These are phyloP conservation scores for Leccinum boreale DNA, from an alignment of 768 basidiomycete species.

Conservation along the genomic window DNA sequence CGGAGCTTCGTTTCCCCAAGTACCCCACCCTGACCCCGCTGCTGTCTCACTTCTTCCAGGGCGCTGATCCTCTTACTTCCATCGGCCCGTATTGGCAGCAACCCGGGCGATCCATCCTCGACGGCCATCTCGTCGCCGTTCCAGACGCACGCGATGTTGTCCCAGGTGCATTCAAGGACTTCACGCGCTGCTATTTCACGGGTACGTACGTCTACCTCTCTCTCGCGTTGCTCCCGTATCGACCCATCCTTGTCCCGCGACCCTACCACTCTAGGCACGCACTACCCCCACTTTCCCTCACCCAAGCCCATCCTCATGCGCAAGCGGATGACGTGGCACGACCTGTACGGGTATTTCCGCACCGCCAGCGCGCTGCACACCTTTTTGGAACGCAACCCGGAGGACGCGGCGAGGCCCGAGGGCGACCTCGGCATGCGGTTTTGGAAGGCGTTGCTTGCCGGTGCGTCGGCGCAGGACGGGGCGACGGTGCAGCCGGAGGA, in stretches of 20 bases:
- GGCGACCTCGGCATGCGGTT: constrained; percentile 68
- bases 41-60: constrained; percentile 64
- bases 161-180: constrained; percentile 35
- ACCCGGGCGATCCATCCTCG: constrained; percentile 75
- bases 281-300: constrained; percentile 37
- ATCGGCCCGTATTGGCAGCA: constrained; percentile 77
- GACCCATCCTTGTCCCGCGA: neutral
- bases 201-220: constrained; percentile 42
- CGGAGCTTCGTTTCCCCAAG: constrained; percentile 65
- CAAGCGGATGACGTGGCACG: constrained; percentile 61
- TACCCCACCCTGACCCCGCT: constrained; percentile 56
- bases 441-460: constrained; percentile 50
- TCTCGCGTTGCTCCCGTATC: neutral
- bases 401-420: constrained; percentile 44
- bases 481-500: constrained; percentile 14
- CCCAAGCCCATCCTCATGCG: constrained; percentile 49
- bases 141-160: constrained; percentile 45
- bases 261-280: constrained; percentile 28
- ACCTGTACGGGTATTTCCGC: constrained; percentile 62
- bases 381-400: constrained; percentile 62
- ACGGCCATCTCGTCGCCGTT: constrained; percentile 66
- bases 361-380: constrained; percentile 70
- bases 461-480: constrained; percentile 29
- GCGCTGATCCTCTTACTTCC: constrained; percentile 47
- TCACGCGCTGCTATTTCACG: constrained; percentile 56